Base-by-base conservation (phyloP, 176 grass and related monocot species). In the Oryza longistaminata region DNA sequence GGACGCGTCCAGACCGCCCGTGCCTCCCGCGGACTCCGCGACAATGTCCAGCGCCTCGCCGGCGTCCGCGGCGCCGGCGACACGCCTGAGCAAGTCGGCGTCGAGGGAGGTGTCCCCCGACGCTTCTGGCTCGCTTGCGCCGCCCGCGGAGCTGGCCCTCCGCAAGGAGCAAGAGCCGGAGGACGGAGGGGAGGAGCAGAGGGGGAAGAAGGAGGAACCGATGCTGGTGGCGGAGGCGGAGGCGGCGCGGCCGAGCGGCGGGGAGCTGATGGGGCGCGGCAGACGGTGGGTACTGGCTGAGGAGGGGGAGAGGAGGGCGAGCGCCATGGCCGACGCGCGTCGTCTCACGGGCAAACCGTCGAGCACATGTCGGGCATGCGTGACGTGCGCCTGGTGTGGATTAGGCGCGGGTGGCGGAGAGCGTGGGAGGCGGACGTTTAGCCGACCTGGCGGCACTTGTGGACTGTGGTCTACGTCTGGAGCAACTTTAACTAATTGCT, bases 1-100 rank as follows among this genome's bases (percentile, higher is more conserved):
- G 6, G 78, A 79, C 34, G 75, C 71, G 19, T 77, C 74, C 27
- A 97, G 68, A 8, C 25, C 10, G n/a, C 61, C 74, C 11, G 66
- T 6, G 60, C 75, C 71, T 25, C 83, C 88, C 15, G 34, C 27
- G 5, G 52, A 85, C 86, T 92, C 88, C 1, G 66, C 75, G 40
- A 94, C 65, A 50, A 94, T 79, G 34, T 89, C 90, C 45, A 92
- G 43, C 74, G 83, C 92, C 71, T 90, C 85, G 21, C 76, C 82
- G 10, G 90, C 94, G 22, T 92, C 89, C 80, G 79, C 80, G 4
- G 72, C 75, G 15, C 60, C 75, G 4, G 94, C 90, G 35, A 92
- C 19, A 5, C 75, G 68, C 68, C 76, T 82, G 29, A 96, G 82
- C 24, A 97, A 67, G 3, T 85, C 81, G 0, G 85, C 88, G 9